Evolutionary conservation across 345 rosid species (phyloP).

Genomic region (Diplotaxis tenuifolia): DNA sequence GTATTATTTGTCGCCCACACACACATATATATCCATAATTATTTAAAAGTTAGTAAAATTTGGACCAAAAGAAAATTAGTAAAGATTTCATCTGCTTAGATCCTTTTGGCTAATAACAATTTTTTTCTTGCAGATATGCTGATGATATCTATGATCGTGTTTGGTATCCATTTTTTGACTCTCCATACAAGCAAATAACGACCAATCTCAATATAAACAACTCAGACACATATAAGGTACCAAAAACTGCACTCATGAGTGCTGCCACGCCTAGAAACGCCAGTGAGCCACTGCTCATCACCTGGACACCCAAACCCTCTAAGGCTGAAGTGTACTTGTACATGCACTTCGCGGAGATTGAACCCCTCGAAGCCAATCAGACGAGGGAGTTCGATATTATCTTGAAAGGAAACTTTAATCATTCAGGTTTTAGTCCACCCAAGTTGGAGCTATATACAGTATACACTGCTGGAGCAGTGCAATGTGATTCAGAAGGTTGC

Average conservation of each 20-base stretch:
- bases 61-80: too few relatives aligned
- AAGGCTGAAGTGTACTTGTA: constrained; percentile 28
- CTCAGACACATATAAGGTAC: neutral
- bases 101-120: neutral
- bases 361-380: constrained; percentile 10
- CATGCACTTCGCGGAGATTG: constrained; percentile 37
- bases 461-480: neutral
- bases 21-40: too few relatives aligned
- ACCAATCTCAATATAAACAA: constrained; percentile 22
- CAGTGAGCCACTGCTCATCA: constrained; percentile 5
- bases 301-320: neutral
- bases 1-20: too few relatives aligned
- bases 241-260: neutral
- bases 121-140: neutral
- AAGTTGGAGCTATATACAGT: neutral
- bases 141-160: constrained; percentile 35
- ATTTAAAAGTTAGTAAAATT: too few relatives aligned
- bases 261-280: constrained; percentile 33
- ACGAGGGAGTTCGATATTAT: constrained; percentile 11
- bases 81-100: too few relatives aligned
- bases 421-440: neutral
- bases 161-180: constrained; percentile 18
- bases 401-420: neutral
- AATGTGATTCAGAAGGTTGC: constrained; percentile 19
- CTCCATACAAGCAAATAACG: neutral